Conservation (phyloP, 768 basidiomycete genomes). For the Podaxis sp. region DNA sequence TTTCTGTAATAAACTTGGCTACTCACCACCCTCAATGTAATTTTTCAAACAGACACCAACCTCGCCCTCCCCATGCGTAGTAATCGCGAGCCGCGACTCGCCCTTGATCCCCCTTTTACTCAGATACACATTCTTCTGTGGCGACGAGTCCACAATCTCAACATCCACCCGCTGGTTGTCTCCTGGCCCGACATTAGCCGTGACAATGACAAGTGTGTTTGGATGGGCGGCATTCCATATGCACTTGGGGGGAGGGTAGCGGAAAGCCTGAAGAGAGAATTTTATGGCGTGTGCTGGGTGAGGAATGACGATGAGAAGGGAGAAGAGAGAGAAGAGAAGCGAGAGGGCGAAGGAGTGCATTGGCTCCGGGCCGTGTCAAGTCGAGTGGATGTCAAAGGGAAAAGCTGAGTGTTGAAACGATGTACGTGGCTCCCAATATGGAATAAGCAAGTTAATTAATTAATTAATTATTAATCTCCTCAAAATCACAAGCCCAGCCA, state of each 20-base stretch:
- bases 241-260: constrained; percentile 77
- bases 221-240: constrained; percentile 92
- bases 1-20: not conserved
- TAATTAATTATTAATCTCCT: not conserved
- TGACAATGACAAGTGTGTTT: constrained; percentile 90
- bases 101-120: constrained; percentile 84
- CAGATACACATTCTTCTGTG: constrained; percentile 84
- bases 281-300: constrained; percentile 64
- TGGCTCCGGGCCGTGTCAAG: not conserved
- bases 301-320: constrained; percentile 22
- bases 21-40: constrained; percentile 66
- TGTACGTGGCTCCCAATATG: not conserved
- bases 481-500: constrained; percentile 10
- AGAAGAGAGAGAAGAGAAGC: constrained; percentile 21
- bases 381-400: not conserved
- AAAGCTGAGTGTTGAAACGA: not conserved
- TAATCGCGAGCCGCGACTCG: constrained; percentile 91
- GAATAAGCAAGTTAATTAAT: not conserved
- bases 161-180: constrained; percentile 83
- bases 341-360: constrained; percentile 1
- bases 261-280: constrained; percentile 69
- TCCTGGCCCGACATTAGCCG: constrained; percentile 84
- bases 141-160: constrained; percentile 87
- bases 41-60: constrained; percentile 96
- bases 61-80: constrained; percentile 89